phyloP scores from a whole-genome alignment of 805 yeast species.

The Saccharomycopsis selenospora region DNA sequence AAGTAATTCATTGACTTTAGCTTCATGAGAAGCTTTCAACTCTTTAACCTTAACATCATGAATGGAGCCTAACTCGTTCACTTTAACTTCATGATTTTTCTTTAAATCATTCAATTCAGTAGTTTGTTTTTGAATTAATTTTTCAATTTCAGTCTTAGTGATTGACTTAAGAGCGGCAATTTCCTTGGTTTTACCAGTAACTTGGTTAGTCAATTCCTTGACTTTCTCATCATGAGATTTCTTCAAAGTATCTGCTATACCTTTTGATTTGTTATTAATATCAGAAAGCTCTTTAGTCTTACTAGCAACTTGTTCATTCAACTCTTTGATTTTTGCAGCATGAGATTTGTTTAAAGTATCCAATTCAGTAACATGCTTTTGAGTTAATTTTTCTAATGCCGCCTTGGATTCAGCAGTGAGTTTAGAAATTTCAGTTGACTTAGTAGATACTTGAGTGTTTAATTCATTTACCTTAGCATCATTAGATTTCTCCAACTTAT shows the following conservation, averaged over 20 bases:
- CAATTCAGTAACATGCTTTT: neutral
- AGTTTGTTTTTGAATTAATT: no score
- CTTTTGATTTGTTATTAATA: neutral
- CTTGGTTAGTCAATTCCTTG: no score
- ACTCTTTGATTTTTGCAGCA: neutral
- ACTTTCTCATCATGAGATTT: no score
- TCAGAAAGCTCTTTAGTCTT: neutral
- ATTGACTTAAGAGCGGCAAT: no score
- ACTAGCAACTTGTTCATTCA: neutral
- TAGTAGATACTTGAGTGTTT: neutral
- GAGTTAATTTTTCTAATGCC: neutral
- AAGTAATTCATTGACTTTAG: no score
- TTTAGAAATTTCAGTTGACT: neutral
- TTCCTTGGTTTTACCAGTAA: no score
- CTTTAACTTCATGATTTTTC: no score
- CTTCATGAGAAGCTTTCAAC: no score
- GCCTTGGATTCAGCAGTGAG: neutral
- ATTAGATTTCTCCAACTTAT: neutral
- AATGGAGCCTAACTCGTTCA: neutral
- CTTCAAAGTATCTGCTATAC: no score
- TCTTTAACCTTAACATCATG: neutral
- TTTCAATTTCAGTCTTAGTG: no score
- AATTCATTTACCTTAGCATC: neutral
- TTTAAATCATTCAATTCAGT: no score
- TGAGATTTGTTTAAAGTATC: neutral